Base-by-base conservation (phyloP, 176 grass and related monocot species). In the Elaeis guineensis region DNA sequence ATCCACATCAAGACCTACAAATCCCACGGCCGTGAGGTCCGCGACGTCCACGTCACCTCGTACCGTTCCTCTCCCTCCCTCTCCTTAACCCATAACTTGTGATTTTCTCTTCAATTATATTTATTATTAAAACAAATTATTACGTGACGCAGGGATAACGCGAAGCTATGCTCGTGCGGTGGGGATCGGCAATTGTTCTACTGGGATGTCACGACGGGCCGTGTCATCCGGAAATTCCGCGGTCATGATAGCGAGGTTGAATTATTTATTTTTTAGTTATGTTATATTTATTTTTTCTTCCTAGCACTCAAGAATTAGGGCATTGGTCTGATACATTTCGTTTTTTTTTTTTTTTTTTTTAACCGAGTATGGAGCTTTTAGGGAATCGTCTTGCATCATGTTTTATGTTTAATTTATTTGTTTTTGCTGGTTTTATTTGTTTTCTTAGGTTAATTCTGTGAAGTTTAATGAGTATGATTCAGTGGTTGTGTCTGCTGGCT, bases 201-300 rank as follows among this genome's bases (percentile, higher is more conserved):
- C 51, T 96, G 92, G 92, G 92, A 96, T 25, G 92, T 96, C 15
- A 39, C 83, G 60, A 70, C 86, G 6, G 83, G 75, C 54, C 83
- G 80, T n/a, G 83, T 90, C 50, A 80, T 96, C 62, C 86, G 92
- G 52, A 96, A 96, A 69, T 90, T 96, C 53, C 83, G 92, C 11
- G 92, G 92, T 56, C 92, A 96, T 77, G 80, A 96, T 55, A 96
- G 87, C 57, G 92, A 96, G 86, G 91, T 96, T 65, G 69, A 55
- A 30, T 22, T 1, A 44, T 44, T 44, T 44, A 12, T 12, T 44
- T 12, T 12, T 44, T 9, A 14, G 35, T 44, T 12, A 44, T 44
- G 35, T 44, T 44, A 2, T 44, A 44, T 44, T 1, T 44, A 44
- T 12, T 2, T 44, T 44, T 44, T 44, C 7, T 44, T 44, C 35